Evolutionary conservation across 2,329 filamentous ascomycete species (phyloP).

Genomic region (Aspergillus udagawae): DNA sequence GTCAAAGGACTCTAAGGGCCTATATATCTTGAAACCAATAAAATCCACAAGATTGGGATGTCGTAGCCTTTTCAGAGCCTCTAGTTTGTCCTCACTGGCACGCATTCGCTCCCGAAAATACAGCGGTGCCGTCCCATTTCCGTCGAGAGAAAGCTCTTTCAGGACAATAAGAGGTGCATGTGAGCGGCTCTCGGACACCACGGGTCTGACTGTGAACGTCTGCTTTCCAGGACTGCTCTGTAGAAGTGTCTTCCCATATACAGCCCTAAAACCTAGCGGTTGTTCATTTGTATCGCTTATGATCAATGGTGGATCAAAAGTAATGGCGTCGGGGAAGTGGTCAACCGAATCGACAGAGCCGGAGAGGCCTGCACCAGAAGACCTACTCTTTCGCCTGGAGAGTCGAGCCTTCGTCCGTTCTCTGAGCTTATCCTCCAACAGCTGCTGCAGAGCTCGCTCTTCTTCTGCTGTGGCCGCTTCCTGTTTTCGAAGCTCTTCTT

Average conservation of each 20-base stretch:
- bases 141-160: constrained; percentile 64
- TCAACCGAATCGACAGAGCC: constrained; percentile 26
- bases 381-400: constrained; percentile 37
- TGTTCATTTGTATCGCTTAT: constrained; percentile 63
- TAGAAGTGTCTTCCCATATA: constrained; percentile 65
- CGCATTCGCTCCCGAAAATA: constrained; percentile 73
- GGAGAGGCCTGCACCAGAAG: constrained; percentile 27
- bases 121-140: constrained; percentile 54
- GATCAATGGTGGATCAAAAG: constrained; percentile 45
- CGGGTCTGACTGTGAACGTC: constrained; percentile 64
- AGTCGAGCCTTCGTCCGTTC: constrained; percentile 38
- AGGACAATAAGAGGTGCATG: constrained; percentile 63
- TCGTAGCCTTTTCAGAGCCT: constrained; percentile 67
- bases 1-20: constrained; percentile 40
- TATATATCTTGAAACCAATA: constrained; percentile 76
- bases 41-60: constrained; percentile 76
- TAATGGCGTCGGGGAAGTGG: constrained; percentile 35
- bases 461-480: constrained; percentile 40
- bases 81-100: constrained; percentile 70
- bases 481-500: constrained; percentile 46
- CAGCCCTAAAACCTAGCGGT: constrained; percentile 63
- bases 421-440: constrained; percentile 37
- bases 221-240: constrained; percentile 63
- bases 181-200: constrained; percentile 53
- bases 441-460: constrained; percentile 36